These are phyloP conservation scores for Arthrinium phaeospermum DNA, from an alignment of 2,329 filamentous ascomycete genomes.

Conservation along the genomic window DNA sequence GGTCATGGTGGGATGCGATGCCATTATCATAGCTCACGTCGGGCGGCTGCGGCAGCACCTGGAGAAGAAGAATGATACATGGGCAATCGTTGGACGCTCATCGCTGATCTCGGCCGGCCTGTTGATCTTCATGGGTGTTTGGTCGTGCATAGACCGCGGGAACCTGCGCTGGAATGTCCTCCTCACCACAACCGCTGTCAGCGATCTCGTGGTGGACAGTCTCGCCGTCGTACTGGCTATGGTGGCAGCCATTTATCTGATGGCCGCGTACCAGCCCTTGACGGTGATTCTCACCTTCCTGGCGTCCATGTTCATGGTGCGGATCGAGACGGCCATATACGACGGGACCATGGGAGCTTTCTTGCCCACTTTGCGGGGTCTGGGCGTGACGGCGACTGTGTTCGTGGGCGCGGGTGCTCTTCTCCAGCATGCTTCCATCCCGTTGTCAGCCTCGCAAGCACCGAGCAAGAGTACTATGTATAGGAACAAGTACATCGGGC, in stretches of 20 bases:
- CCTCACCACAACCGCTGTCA: constrained; percentile 34
- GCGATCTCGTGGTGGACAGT: constrained; percentile 40
- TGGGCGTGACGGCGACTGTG: constrained; percentile 29
- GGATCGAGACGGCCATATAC: constrained; percentile 32
- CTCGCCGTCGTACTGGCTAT: constrained; percentile 31
- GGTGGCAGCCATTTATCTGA: constrained; percentile 35
- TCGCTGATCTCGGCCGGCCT: constrained; percentile 32
- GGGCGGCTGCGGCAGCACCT: constrained; percentile 34
- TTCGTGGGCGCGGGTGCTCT: constrained; percentile 34
- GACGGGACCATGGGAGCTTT: constrained; percentile 32
- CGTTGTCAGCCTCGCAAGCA: constrained; percentile 20
- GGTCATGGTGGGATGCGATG: constrained; percentile 37
- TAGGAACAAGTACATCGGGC: constrained; percentile 30
- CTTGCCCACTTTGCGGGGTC: constrained; percentile 33
- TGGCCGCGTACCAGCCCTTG: constrained; percentile 35
- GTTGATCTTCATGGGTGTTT: constrained; percentile 34
- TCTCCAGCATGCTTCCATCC: constrained; percentile 27
- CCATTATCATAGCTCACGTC: constrained; percentile 36
- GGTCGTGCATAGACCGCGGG: constrained; percentile 35
- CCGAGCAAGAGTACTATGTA: constrained; percentile 25
- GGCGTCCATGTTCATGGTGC: constrained; percentile 32
- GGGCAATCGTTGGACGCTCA: constrained; percentile 30
- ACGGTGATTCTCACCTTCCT: constrained; percentile 36
- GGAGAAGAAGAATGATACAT: constrained; percentile 33
- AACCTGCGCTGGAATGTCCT: constrained; percentile 40